Percentiles rank a stretch among this genome's conserved stretches.
These are phyloP conservation scores for Styphnolobium japonicum DNA, from an alignment of 306 rosid genomes.

Conservation along the genomic window DNA sequence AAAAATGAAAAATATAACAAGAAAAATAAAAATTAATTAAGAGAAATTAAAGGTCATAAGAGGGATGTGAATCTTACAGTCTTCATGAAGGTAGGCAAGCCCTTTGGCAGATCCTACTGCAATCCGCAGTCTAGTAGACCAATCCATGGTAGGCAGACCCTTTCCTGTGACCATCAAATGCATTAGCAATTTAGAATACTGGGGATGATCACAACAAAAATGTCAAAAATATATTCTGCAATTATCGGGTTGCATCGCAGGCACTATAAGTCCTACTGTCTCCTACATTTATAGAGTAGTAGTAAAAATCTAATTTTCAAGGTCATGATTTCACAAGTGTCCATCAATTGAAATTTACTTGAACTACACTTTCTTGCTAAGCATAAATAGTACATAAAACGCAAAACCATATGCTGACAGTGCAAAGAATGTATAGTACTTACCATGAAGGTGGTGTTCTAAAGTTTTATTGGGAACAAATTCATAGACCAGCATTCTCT, in stretches of 20 bases:
- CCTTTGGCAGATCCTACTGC: slow-evolving; percentile 86
- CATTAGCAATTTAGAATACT: neutral
- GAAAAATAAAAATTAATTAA: neutral
- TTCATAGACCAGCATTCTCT: slow-evolving; percentile 85
- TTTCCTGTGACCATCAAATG: slow-evolving; percentile 42
- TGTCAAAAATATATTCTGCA: neutral
- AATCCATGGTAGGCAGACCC: slow-evolving; percentile 65
- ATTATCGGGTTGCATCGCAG: neutral
- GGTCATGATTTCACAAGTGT: neutral
- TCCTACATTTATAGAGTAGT: neutral
- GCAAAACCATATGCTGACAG: neutral
- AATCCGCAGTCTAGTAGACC: slow-evolving; percentile 68
- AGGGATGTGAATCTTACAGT: slow-evolving; percentile 54
- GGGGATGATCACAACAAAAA: neutral
- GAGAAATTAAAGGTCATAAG: neutral
- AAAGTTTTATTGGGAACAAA: slow-evolving; percentile 59
- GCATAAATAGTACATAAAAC: neutral
- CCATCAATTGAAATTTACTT: neutral
- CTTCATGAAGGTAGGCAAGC: slow-evolving; percentile 87
- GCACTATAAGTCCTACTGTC: neutral
- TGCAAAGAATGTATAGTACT: neutral
- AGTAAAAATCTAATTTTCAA: neutral
- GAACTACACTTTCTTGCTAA: neutral
- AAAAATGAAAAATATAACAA: neutral
- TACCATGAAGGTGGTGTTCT: slow-evolving; percentile 70